A percentile compares a stretch with the other conserved stretches of the same genome.
Conservation (phyloP, 805 yeast species). For the Lipomyces lipofer region DNA sequence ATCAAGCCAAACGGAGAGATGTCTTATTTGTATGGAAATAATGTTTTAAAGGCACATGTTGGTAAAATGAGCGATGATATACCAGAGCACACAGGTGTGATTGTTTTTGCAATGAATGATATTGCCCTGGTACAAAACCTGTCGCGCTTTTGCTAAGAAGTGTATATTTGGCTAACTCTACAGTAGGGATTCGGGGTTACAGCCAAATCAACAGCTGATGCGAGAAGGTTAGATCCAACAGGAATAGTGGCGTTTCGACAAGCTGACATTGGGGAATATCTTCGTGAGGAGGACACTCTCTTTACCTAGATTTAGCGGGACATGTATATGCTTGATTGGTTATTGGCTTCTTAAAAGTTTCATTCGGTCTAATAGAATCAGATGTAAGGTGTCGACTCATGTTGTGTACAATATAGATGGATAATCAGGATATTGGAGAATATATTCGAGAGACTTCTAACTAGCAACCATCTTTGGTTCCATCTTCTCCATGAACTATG, state of each 20-base stretch:
- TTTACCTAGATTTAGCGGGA: slow-evolving; percentile 49
- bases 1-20: slow-evolving; percentile 96
- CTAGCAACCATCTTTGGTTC: background rate
- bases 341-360: background rate
- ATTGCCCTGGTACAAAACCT: slow-evolving; percentile 65
- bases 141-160: too few relatives aligned
- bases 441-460: background rate
- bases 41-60: slow-evolving; percentile 91
- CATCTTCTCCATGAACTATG: too few relatives aligned
- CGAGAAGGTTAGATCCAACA: slow-evolving; percentile 86
- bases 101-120: slow-evolving; percentile 86
- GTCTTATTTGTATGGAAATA: slow-evolving; percentile 97
- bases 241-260: slow-evolving; percentile 95
- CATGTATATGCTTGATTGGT: too few relatives aligned
- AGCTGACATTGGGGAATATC: slow-evolving; percentile 94
- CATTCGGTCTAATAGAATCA: too few relatives aligned
- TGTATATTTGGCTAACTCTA: too few relatives aligned
- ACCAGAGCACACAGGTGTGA: slow-evolving; percentile 96
- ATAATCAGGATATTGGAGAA: background rate
- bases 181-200: slow-evolving; percentile 88
- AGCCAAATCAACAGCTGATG: slow-evolving; percentile 86
- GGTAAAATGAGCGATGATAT: slow-evolving; percentile 97
- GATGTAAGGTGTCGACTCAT: too few relatives aligned
- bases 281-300: slow-evolving; percentile 96
- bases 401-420: background rate